phyloP scores from a whole-genome alignment of 495 filamentous ascomycete species.

The Paragyromitra xinjiangensis region DNA sequence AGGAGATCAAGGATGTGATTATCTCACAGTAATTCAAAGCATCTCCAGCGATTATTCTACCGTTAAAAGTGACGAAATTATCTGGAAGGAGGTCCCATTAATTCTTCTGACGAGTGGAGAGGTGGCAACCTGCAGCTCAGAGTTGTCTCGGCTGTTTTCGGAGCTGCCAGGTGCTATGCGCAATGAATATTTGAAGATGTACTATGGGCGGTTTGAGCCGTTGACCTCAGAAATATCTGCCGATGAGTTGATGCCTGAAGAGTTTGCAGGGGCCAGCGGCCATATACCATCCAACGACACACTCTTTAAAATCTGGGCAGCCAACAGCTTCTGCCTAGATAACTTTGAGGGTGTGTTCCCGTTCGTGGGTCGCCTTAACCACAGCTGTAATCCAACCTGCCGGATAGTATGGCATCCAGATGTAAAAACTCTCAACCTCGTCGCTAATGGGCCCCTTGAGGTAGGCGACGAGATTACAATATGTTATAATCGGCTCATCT shows the following conservation, averaged over 20 bases:
- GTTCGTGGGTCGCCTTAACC: conserved; percentile 5
- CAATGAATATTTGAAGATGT: conserved; percentile 3
- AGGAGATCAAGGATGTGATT: not conserved
- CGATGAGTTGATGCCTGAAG: not conserved
- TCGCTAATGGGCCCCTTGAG: conserved; percentile 5
- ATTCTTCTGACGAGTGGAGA: not conserved
- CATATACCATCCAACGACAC: not conserved
- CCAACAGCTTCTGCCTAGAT: conserved; percentile 12
- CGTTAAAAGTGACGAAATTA: conserved; percentile 17
- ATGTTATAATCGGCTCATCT: not conserved
- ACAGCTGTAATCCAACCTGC: conserved; percentile 10
- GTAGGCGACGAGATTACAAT: conserved; percentile 22
- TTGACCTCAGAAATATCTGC: not conserved
- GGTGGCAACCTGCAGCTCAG: not conserved
- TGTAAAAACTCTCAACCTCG: conserved; percentile 1
- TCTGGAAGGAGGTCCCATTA: conserved; percentile 5
- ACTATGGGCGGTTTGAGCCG: not conserved
- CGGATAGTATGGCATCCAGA: conserved; percentile 8
- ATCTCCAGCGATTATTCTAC: not conserved
- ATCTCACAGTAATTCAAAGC: conserved; percentile 8
- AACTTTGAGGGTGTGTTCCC: conserved; percentile 20
- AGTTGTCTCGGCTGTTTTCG: not conserved
- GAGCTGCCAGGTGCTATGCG: not conserved
- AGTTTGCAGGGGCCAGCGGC: not conserved
- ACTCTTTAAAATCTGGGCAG: conserved; percentile 12